These are phyloP conservation scores for Colletotrichum orbiculare DNA, from an alignment of 2,329 filamentous ascomycete species.

Conservation along the genomic window DNA sequence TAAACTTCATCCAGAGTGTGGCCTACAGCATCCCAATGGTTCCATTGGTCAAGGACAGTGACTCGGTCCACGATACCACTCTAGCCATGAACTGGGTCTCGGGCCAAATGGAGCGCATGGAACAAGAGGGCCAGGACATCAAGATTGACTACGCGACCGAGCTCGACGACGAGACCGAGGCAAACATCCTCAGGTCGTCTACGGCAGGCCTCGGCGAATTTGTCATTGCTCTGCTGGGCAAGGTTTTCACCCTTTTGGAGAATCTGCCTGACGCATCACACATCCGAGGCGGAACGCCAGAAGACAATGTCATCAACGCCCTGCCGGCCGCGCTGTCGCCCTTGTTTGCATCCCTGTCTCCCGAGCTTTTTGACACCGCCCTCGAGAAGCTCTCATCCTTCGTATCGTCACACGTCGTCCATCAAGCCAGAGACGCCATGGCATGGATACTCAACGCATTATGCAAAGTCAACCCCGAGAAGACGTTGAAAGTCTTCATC, in stretches of 20 bases:
- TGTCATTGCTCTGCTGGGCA: constrained; percentile 87
- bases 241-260: constrained; percentile 94
- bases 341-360: constrained; percentile 88
- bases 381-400: constrained; percentile 93
- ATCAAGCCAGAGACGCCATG: constrained; percentile 97
- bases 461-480: constrained; percentile 94
- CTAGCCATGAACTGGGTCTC: constrained; percentile 94
- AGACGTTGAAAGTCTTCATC: constrained; percentile 89
- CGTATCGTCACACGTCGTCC: constrained; percentile 92
- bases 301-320: constrained; percentile 97
- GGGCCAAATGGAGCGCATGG: constrained; percentile 90
- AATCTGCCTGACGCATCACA: constrained; percentile 93
- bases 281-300: constrained; percentile 88
- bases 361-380: constrained; percentile 91
- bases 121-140: constrained; percentile 85
- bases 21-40: constrained; percentile 96
- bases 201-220: constrained; percentile 96
- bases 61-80: constrained; percentile 76
- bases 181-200: constrained; percentile 88
- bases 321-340: constrained; percentile 92
- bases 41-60: constrained; percentile 77
- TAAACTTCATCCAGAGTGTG: constrained; percentile 95
- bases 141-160: constrained; percentile 87
- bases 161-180: constrained; percentile 86
- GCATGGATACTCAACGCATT: constrained; percentile 97